A percentile compares a stretch with the other conserved stretches of the same genome.
Conservation (phyloP, 1,284 basidiomycete species). For the Ceratobasidium sp. region DNA sequence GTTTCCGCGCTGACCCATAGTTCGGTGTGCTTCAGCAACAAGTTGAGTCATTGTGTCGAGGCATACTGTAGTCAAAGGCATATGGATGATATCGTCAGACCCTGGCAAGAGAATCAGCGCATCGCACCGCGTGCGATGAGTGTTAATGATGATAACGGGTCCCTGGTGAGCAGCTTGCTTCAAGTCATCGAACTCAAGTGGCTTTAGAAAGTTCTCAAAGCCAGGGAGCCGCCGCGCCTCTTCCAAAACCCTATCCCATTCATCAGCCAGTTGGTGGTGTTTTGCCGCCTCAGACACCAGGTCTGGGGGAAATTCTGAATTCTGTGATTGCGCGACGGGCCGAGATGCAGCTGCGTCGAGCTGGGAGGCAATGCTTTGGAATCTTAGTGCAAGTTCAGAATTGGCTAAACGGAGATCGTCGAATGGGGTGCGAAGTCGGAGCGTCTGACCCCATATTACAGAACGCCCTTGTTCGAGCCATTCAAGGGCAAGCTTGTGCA, state of each 20-base stretch:
- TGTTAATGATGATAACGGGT: too few species aligned
- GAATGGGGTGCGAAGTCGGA: too few species aligned
- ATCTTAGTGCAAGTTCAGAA: neutral
- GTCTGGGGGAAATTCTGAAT: too few species aligned
- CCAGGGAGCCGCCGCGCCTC: conserved; percentile 25
- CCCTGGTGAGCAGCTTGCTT: conserved; percentile 14
- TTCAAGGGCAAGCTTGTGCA: neutral
- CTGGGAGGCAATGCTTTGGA: neutral
- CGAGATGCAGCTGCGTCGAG: neutral
- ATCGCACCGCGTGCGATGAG: too few species aligned
- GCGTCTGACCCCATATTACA: conserved; percentile 10
- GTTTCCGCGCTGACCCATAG: too few species aligned
- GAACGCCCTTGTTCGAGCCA: conserved; percentile 28
- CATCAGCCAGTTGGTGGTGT: conserved; percentile 39
- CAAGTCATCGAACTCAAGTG: neutral
- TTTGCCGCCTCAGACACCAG: conserved; percentile 15
- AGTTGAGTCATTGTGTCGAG: too few species aligned
- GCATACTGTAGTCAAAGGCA: too few species aligned
- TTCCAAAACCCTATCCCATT: conserved; percentile 42
- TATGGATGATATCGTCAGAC: too few species aligned
- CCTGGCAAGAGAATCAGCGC: too few species aligned
- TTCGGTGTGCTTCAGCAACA: too few species aligned
- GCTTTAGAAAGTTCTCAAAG: too few species aligned
- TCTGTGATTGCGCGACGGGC: too few species aligned
- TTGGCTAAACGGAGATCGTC: neutral